Base-by-base conservation (phyloP, 2,329 filamentous ascomycete species). In the Neofusicoccum parvum region DNA sequence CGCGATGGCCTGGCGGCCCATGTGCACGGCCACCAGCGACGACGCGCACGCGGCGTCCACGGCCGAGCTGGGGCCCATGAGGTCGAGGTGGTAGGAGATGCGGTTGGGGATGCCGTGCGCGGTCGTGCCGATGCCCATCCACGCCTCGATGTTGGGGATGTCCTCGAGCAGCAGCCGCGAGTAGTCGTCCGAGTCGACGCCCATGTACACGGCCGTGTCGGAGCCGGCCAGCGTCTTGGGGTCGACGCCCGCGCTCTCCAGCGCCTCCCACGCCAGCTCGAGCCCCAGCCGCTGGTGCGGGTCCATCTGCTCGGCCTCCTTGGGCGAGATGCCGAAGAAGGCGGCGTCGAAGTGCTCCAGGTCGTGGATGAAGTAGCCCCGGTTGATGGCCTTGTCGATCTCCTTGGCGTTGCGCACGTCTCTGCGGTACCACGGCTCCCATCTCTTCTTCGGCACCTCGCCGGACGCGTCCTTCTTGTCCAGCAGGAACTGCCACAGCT, bases 61-160 rank as follows among this genome's bases (percentile, higher is more conserved):
- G 5, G 76, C 73, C n/a, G 69, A 69, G 50, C 81, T 84, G 0
- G 84, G 83, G 5, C 76, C 75, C 65, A 68, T 70, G 6, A 78
- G 67, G 58, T 76, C 71, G 15, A 77, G 64, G 20, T 70, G 69
- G 48, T 77, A 76, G 2, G 74, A 77, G 9, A 79, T 76, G 5
- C 76, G 68, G 68, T 78, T 76, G 10, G 76, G 72, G 6, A 80
- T 69, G 4, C 77, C 76, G 54, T 74, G 76, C 36, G 71, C 74
- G 0, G 77, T 75, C 0, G 77, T 80, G 0, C 79, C 79, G 48
- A 80, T 78, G 1, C 76, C 78, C 74, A 77, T 79, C 71, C 73
- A 78, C 0, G 78, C 72, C 20, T 78, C 75, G 15, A 80, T 71
- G 15, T 73, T 71, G 0, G 74, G 72, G 3, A 79, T 62, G 63